phyloP scores from a whole-genome alignment of 2,329 filamentous ascomycete species.

The Fusarium sp. region DNA sequence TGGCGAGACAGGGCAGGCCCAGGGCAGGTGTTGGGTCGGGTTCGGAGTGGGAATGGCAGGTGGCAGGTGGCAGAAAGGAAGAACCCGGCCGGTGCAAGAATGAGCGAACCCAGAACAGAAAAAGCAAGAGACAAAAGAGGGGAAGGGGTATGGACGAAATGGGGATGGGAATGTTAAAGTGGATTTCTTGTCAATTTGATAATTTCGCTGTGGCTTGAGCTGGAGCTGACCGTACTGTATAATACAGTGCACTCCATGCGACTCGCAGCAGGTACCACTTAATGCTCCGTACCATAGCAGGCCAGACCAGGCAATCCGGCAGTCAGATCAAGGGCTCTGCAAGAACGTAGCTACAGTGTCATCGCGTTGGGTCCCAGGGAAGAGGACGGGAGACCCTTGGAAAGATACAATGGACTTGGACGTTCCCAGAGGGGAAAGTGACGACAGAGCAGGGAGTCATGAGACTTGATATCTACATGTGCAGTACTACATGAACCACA shows the following conservation, averaged over 20 bases:
- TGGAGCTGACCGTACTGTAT: slow-evolving; percentile 15
- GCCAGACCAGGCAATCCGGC: slow-evolving; percentile 19
- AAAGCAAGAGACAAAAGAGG: slow-evolving; percentile 30
- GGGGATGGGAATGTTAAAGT: slow-evolving; percentile 41
- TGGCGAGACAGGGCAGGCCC: slow-evolving; percentile 20
- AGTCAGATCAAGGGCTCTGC: slow-evolving; percentile 9
- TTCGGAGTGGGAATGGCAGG: slow-evolving; percentile 28
- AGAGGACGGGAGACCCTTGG: slow-evolving; percentile 32
- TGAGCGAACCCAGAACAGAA: slow-evolving; percentile 31
- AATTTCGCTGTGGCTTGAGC: slow-evolving; percentile 33
- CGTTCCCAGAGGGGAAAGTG: slow-evolving; percentile 40
- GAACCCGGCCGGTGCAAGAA: slow-evolving; percentile 35
- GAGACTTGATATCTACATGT: slow-evolving; percentile 35
- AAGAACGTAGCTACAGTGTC: slow-evolving; percentile 6
- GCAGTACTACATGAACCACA: slow-evolving; percentile 13
- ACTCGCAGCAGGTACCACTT: slow-evolving; percentile 23
- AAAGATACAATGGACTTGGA: slow-evolving; percentile 21
- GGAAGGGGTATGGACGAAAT: slow-evolving; percentile 30
- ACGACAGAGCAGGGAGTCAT: slow-evolving; percentile 44
- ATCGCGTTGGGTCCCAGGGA: slow-evolving; percentile 7
- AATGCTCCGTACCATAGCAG: slow-evolving; percentile 18
- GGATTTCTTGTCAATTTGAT: slow-evolving; percentile 42
- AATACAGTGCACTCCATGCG: slow-evolving; percentile 22
- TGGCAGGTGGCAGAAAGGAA: slow-evolving; percentile 32
- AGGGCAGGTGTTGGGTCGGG: slow-evolving; percentile 16